phyloP scores from a whole-genome alignment of 345 rosid genomes.

The Triadica sebifera region DNA sequence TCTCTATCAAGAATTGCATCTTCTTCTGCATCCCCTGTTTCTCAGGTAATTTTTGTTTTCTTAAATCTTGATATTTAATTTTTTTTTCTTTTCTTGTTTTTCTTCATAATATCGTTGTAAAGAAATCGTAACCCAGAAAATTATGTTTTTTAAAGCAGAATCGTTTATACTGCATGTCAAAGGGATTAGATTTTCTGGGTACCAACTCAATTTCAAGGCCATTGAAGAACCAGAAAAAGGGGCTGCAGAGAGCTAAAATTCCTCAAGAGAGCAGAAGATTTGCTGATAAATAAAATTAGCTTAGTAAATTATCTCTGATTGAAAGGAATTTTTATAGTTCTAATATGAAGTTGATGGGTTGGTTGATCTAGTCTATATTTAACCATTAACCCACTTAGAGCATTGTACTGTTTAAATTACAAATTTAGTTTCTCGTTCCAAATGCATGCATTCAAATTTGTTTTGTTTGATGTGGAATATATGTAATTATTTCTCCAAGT shows the following conservation, averaged over 20 bases:
- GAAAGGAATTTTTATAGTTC: background rate
- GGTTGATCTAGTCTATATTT: background rate
- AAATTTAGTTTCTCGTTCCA: background rate
- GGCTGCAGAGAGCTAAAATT: background rate
- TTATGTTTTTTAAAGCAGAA: slow-evolving; percentile 15
- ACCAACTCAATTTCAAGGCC: background rate
- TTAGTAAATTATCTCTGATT: background rate
- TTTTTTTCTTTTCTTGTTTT: background rate
- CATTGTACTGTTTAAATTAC: background rate
- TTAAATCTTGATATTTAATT: background rate
- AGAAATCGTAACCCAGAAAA: background rate
- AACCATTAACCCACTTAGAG: background rate
- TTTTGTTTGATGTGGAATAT: background rate
- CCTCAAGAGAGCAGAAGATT: background rate
- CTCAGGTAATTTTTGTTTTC: slow-evolving; percentile 10
- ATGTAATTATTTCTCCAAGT: background rate
- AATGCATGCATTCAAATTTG: background rate
- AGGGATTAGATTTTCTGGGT: background rate
- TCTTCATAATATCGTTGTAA: background rate
- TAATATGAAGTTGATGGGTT: background rate
- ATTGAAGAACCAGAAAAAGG: slow-evolving; percentile 7
- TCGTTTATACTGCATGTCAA: too few species aligned
- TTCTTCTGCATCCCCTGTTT: slow-evolving; percentile 11
- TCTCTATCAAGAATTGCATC: slow-evolving; percentile 16
- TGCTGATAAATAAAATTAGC: background rate